Percentiles rank a stretch among this genome's conserved stretches.
phyloP scores from a whole-genome alignment of 306 rosid genomes.

The Pterocarpus macrocarpus region DNA sequence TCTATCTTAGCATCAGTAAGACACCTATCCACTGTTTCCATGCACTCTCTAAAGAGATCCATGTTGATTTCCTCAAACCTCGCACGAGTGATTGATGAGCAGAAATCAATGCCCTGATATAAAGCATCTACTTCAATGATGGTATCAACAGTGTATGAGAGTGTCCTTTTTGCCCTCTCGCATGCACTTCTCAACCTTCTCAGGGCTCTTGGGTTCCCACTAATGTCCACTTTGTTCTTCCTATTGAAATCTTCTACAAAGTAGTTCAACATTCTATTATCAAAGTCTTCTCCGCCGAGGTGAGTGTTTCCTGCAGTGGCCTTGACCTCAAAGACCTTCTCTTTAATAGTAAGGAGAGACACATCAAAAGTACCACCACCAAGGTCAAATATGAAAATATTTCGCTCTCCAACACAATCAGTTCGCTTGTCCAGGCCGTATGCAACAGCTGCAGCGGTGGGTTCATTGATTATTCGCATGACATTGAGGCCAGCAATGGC shows the following conservation, averaged over 20 bases:
- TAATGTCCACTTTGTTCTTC: conserved; percentile 22
- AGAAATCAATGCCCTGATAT: conserved; percentile 14
- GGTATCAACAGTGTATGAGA: not conserved
- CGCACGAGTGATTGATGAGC: conserved; percentile 1
- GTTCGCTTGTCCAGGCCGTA: conserved; percentile 60
- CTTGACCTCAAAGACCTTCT: conserved; percentile 17
- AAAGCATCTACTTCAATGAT: conserved; percentile 21
- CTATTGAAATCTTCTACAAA: conserved; percentile 26
- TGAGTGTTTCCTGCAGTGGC: conserved; percentile 30
- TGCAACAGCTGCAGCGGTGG: conserved; percentile 59
- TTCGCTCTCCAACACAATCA: conserved; percentile 40
- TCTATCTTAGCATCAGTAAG: conserved; percentile 22
- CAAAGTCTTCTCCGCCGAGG: conserved; percentile 47
- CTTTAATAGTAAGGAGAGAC: conserved; percentile 56
- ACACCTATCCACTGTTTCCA: conserved; percentile 21
- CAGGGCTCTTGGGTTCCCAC: conserved; percentile 7
- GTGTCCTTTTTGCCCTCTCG: conserved; percentile 43
- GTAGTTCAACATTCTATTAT: conserved; percentile 32
- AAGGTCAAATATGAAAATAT: conserved; percentile 36
- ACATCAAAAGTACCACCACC: conserved; percentile 63
- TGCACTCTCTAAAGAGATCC: conserved; percentile 27
- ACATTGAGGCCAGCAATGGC: not conserved
- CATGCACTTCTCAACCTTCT: conserved; percentile 27
- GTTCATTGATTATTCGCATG: conserved; percentile 46
- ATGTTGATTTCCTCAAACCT: conserved; percentile 43